These are phyloP conservation scores for Pseudogymnoascus sp. DNA, from an alignment of 2,329 filamentous ascomycete species.

Conservation along the genomic window DNA sequence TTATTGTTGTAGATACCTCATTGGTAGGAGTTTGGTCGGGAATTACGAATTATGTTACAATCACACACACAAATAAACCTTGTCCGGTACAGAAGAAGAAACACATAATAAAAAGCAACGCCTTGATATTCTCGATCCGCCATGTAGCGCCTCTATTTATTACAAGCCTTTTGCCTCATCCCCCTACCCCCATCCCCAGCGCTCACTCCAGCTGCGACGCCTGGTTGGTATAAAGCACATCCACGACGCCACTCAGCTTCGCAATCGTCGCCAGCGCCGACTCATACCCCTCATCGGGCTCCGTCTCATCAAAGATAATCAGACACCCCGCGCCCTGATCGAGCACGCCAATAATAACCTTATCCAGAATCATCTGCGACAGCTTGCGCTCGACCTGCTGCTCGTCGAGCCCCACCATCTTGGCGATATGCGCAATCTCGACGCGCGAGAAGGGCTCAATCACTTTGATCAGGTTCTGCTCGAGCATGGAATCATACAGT, in stretches of 20 bases:
- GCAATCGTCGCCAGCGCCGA: constrained; percentile 90
- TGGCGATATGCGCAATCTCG: constrained; percentile 92
- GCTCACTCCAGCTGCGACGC: constrained; percentile 82
- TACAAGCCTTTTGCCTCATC: background rate
- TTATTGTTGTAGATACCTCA: constrained; percentile 1
- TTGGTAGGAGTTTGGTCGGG: background rate
- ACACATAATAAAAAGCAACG: background rate
- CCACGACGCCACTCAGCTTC: constrained; percentile 94
- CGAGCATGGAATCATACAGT: constrained; percentile 95
- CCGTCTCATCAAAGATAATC: constrained; percentile 93
- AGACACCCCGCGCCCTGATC: constrained; percentile 97
- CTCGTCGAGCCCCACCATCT: constrained; percentile 94
- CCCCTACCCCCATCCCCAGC: background rate
- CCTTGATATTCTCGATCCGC: constrained; percentile 4
- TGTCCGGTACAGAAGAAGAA: no score
- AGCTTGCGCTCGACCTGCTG: constrained; percentile 97
- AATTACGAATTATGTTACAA: background rate
- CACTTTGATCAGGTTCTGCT: constrained; percentile 99
- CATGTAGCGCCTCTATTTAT: constrained; percentile 7
- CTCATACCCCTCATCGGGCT: constrained; percentile 89
- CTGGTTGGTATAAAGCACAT: constrained; percentile 96
- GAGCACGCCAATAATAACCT: constrained; percentile 94
- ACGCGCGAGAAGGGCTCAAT: constrained; percentile 98
- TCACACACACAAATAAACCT: background rate
- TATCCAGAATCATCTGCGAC: constrained; percentile 98